Conservation (phyloP, 768 basidiomycete species). For the Collybiopsis confluens region DNA sequence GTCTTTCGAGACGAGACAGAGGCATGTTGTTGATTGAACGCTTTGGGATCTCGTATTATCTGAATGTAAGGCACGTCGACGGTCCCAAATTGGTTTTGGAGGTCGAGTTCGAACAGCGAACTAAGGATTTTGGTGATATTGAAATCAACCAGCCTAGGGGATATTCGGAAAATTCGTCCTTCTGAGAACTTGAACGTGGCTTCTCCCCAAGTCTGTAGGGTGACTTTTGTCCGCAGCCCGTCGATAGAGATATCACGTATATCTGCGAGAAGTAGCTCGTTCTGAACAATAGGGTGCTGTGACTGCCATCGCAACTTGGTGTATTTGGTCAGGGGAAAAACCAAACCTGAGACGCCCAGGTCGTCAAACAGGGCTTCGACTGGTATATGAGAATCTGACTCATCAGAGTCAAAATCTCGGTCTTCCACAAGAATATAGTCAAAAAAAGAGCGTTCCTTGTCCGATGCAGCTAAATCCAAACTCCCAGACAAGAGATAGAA, state of each 20-base stretch:
- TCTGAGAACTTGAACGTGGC: constrained; percentile 22
- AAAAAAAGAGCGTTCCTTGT: constrained; percentile 38
- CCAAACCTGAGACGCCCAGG: constrained; percentile 38
- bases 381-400: constrained; percentile 27
- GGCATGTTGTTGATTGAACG: constrained; percentile 28
- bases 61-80: constrained; percentile 33
- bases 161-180: constrained; percentile 38
- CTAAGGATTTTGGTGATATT: constrained; percentile 44
- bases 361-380: constrained; percentile 48
- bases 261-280: constrained; percentile 35
- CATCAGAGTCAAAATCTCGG: constrained; percentile 15
- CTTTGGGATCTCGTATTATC: constrained; percentile 37
- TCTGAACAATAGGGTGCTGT: constrained; percentile 35
- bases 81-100: constrained; percentile 23
- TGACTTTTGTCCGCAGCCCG: constrained; percentile 28
- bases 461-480: constrained; percentile 34
- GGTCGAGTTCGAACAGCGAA: constrained; percentile 42
- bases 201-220: constrained; percentile 35
- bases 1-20: constrained; percentile 17
- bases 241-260: constrained; percentile 33
- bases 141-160: constrained; percentile 49
- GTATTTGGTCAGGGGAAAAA: constrained; percentile 39
- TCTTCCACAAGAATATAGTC: constrained; percentile 43
- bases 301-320: constrained; percentile 32
- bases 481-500: constrained; percentile 40